Percentiles rank a stretch among this genome's conserved stretches.
phyloP scores from a whole-genome alignment of 1,284 basidiomycete species.

The Sporisorium graminicola region DNA sequence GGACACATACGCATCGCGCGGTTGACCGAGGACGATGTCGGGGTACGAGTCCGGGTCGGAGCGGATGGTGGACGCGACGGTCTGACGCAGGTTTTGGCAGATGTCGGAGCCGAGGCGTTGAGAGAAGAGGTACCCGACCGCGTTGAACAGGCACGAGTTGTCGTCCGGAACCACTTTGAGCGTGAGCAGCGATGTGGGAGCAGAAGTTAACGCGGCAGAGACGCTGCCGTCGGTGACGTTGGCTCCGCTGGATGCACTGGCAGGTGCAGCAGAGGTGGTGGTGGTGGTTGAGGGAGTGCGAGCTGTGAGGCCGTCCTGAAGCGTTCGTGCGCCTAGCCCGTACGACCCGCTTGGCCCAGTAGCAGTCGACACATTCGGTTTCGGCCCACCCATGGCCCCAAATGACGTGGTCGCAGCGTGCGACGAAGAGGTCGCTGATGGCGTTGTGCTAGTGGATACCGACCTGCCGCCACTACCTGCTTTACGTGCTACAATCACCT shows the following conservation, averaged over 20 bases:
- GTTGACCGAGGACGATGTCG: slow-evolving; percentile 52
- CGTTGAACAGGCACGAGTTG: slow-evolving; percentile 60
- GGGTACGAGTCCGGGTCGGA: slow-evolving; percentile 34
- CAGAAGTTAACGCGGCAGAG: slow-evolving; percentile 14
- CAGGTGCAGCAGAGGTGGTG: neutral
- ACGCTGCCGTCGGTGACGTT: slow-evolving; percentile 30
- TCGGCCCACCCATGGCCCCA: slow-evolving; percentile 18
- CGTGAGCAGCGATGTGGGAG: slow-evolving; percentile 14
- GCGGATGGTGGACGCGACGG: slow-evolving; percentile 40
- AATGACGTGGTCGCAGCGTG: slow-evolving; percentile 15
- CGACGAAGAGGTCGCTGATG: neutral
- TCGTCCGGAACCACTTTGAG: slow-evolving; percentile 59
- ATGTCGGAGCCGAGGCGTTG: slow-evolving; percentile 23
- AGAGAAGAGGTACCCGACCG: slow-evolving; percentile 35
- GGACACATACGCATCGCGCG: slow-evolving; percentile 34
- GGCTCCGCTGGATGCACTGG: neutral
- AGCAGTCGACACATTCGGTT: slow-evolving; percentile 25
- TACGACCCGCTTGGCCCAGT: slow-evolving; percentile 16
- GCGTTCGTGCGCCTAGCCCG: slow-evolving; percentile 24
- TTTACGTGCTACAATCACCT: slow-evolving; percentile 38
- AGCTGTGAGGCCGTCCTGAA: slow-evolving; percentile 27
- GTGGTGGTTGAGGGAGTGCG: slow-evolving; percentile 6
- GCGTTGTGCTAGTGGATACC: neutral
- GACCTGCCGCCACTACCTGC: neutral
- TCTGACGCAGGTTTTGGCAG: slow-evolving; percentile 29